A percentile compares a stretch with the other conserved stretches of the same genome.
Conservation (phyloP, 164 flowering plant genomes). For the Sedum album region DNA sequence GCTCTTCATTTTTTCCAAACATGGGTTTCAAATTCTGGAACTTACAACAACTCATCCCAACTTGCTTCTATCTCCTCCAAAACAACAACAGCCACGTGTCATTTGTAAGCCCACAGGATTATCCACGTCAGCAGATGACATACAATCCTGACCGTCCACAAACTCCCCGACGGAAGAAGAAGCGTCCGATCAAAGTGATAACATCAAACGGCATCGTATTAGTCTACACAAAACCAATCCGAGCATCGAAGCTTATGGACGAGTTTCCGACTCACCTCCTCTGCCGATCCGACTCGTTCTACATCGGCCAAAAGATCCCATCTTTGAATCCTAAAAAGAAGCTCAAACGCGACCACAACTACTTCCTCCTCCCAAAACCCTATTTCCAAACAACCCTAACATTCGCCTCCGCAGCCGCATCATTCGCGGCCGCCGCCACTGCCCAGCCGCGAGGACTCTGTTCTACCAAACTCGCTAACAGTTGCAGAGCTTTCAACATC, state of each 20-base stretch:
- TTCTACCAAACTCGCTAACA: conserved; percentile 19
- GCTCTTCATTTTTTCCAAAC: neutral
- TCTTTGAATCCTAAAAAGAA: conserved; percentile 35
- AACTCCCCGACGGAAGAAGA: neutral
- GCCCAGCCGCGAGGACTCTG: neutral
- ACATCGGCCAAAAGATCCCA: conserved; percentile 61
- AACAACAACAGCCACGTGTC: neutral
- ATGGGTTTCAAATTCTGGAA: neutral
- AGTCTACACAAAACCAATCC: conserved; percentile 42
- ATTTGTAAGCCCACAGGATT: neutral
- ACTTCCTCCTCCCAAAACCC: conserved; percentile 53
- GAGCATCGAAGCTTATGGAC: conserved; percentile 40
- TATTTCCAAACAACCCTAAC: conserved; percentile 52
- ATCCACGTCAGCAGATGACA: neutral
- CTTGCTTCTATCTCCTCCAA: neutral
- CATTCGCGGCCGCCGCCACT: conserved; percentile 22
- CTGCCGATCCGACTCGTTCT: conserved; percentile 53
- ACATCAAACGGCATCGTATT: conserved; percentile 40
- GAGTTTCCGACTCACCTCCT: too few relatives aligned
- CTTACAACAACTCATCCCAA: neutral
- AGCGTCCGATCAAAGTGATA: conserved; percentile 37
- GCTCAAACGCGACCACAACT: conserved; percentile 53
- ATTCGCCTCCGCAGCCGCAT: conserved; percentile 42
- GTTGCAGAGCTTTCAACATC: conserved; percentile 38
- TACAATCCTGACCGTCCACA: neutral